Base-by-base conservation (phyloP, 225 moss, liverwort and hornwort species). In the Takakia lepidozioides region DNA sequence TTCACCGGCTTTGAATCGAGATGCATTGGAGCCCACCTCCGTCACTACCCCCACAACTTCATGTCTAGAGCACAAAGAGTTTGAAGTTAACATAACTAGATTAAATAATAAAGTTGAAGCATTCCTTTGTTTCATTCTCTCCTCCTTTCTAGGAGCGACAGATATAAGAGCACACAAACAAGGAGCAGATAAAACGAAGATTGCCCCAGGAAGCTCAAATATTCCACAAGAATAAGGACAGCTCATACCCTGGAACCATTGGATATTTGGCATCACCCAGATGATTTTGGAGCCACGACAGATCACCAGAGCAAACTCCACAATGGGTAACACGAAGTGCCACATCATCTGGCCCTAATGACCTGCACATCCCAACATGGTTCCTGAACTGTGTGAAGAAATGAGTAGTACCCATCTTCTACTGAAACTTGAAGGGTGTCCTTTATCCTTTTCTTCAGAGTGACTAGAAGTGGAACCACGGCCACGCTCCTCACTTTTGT, bases 161-260 rank as follows among this genome's bases (percentile, higher is more conserved):
- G n/a, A n/a, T n/a, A n/a, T n/a, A n/a, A n/a, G n/a, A n/a, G n/a
- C n/a, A n/a, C n/a, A n/a, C n/a, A n/a, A n/a, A n/a, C n/a, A n/a
- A n/a, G n/a, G n/a, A n/a, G n/a, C 4, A 19, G 21, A 27, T 21
- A 17, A 17, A 25, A 15, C 8, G 4, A 5, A 1, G 6, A 4
- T 53, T 61, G n/a, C n/a, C n/a, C n/a, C n/a, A n/a, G n/a, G n/a
- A n/a, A n/a, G n/a, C n/a, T n/a, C n/a, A n/a, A n/a, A n/a, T n/a
- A n/a, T n/a, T n/a, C n/a, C n/a, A n/a, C n/a, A n/a, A n/a, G n/a
- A n/a, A n/a, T n/a, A n/a, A n/a, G n/a, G n/a, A n/a, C n/a, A n/a
- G n/a, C n/a, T n/a, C n/a, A n/a, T 51, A 86, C 84, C 90, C 85
- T 6, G 82, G 79, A 2, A 88, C 88, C 54, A 82, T 75, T 8